Base-by-base conservation (phyloP, 371 early-diverging fungal genomes). In the Mitosporidium daphniae region DNA sequence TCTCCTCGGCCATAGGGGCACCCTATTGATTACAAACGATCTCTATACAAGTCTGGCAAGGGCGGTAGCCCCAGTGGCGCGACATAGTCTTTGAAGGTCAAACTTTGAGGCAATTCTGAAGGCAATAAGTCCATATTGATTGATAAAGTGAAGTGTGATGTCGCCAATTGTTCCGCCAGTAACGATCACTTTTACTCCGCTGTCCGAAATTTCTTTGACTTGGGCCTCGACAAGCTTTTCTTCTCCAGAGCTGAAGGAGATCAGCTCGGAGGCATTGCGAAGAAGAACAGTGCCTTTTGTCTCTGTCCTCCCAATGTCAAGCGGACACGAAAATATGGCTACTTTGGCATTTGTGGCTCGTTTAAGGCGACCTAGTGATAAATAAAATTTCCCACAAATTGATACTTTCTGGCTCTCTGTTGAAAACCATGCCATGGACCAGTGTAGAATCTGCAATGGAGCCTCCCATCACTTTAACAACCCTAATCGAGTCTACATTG, bases 211-310 rank as follows among this genome's bases (percentile, higher is more conserved):
- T 37, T 66, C 64, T 46, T 66, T 66, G 42, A 80, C 59, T 20
- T 57, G 22, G 23, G 45, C 36, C 33, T 50, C 51, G 6, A 54
- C 38, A 26, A 40, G 32, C 14, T 21, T 31, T 26, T 55, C 52
- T 37, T 63, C 97, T 26, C 78, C 91, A 47, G 72, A 75, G 31
- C 69, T 64, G 42, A 82, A 95, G 41, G 63, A 62, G 21, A 84
- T 52, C 71, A 95, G 71, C 41, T 93, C 94, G 29, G 64, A 52
- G 27, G 93, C 91, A 39, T 69, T 84, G 36, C 74, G 67, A 38
- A 95, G 64, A 40, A 91, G 51, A 19, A 95, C 86, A 3, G 93
- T 91, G 22, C 94, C 94, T 57, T 95, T 95, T 28, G 94, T 91
- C 43, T 95, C 97, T 14, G 93, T 84, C 41, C 75, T 63, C 9